Evolutionary conservation across 495 filamentous ascomycete genomes (phyloP), one percentile per base, ranked within the genome.

Genomic region (Cudoniella acicularis): DNA sequence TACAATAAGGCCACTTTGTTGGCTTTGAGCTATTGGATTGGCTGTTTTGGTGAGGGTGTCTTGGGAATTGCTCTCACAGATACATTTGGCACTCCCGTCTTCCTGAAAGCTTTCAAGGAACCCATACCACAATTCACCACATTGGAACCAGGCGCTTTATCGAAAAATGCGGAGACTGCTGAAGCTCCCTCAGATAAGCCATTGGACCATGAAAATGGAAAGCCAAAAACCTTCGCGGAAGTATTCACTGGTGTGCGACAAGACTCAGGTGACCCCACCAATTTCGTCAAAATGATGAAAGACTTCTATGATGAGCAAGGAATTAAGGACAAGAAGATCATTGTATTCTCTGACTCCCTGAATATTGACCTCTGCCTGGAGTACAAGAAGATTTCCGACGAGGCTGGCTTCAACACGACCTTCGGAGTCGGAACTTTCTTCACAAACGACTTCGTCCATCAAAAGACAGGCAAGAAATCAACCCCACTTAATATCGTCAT

Each of bases 401-500:
- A 85, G 42, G 84, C 87, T 6, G 88, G 89, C 43, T 92, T 98
- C 70, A 80, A 82, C 46, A 86, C 91, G 18, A 87, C 84, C 0
- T 98, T 98, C 73, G 94, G 94, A 27, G 87, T 98, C 17, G 94
- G 94, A 1, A 98, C 94, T 0, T 98, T 90, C 72, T 84, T 98
- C 53, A 98, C 93, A 10, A 96, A 98, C 70, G 94, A 98, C 70
- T 98, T 91, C 71, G 71, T 68, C 8, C 82, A 88, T 61, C 71
- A 76, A 41, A 82, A 78, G 17, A 84, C 82, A 3, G 83, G 84
- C 22, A 82, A 86, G 67, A 98, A 96, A 71, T 96, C 92, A 4
- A 82, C 83, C n/a, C 94, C 94, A 0, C 79, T 98, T 17, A 98
- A 98, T 63, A 98, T 98, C 62, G 94, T 98, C 62, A 96, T 98